Evolutionary conservation across 192 early-diverging fungal genomes (phyloP).

Genomic region (Coemansia sp.): DNA sequence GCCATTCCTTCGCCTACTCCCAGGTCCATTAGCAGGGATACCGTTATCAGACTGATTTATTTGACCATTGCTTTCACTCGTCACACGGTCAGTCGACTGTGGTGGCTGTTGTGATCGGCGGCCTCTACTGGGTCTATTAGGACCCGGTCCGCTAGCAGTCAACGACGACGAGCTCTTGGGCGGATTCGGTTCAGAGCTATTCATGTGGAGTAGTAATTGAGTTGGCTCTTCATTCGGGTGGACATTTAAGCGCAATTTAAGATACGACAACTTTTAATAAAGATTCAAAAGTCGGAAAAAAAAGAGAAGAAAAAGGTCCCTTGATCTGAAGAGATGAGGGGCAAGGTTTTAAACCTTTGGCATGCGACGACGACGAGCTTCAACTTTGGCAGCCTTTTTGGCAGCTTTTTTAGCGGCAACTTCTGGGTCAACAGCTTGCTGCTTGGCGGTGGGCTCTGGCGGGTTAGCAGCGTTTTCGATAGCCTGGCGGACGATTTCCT

Average conservation of each 20-base stretch:
- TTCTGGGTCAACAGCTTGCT: slow-evolving; percentile 20
- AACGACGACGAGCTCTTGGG: neutral
- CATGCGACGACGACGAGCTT: slow-evolving; percentile 49
- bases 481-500: slow-evolving; percentile 13
- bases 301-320: neutral
- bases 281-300: neutral
- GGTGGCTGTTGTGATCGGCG: slow-evolving; percentile 1
- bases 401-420: slow-evolving; percentile 46
- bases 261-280: neutral
- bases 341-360: slow-evolving; percentile 22
- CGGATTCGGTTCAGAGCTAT: slow-evolving; percentile 9
- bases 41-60: neutral
- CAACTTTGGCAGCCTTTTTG: slow-evolving; percentile 43
- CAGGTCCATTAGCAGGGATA: neutral
- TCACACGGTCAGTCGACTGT: neutral
- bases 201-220: neutral
- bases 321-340: no score
- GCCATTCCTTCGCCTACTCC: neutral
- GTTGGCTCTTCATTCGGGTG: neutral
- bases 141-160: neutral
- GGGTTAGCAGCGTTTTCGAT: slow-evolving; percentile 18
- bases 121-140: neutral
- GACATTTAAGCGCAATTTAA: slow-evolving; percentile 10
- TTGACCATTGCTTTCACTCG: neutral
- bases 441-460: slow-evolving; percentile 7